Conservation (phyloP, 352 stramenopile species). For the Pythium dissotocum region DNA sequence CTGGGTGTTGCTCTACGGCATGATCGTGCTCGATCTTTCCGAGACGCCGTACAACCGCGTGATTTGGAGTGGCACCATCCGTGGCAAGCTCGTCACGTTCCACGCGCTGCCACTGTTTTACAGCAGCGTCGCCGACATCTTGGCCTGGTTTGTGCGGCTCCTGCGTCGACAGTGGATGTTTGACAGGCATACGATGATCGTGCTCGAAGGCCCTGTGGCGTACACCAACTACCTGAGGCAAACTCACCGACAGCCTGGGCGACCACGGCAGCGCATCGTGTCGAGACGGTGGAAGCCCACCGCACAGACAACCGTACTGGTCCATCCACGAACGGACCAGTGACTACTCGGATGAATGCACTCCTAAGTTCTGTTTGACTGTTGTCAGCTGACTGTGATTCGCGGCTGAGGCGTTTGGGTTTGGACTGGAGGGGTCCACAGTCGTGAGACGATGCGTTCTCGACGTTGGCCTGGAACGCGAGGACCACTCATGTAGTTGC, state of each 20-base stretch:
- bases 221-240: background rate
- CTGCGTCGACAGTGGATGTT: conserved; percentile 4
- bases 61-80: background rate
- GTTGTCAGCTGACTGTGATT: no score
- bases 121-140: background rate
- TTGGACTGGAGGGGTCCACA: background rate
- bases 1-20: background rate
- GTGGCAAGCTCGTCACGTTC: background rate
- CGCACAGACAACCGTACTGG: no score
- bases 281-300: background rate
- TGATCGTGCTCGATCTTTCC: background rate
- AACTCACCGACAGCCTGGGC: background rate
- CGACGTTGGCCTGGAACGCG: background rate
- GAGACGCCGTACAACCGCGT: conserved; percentile 5
- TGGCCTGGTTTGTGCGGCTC: background rate
- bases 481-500: background rate
- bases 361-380: no score
- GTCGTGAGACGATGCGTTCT: background rate
- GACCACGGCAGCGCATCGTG: background rate
- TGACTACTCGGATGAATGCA: no score
- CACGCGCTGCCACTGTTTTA: conserved; percentile 3
- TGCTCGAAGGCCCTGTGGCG: background rate
- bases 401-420: background rate
- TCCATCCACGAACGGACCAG: no score
- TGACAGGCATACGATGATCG: background rate